Base-by-base conservation (phyloP, 192 early-diverging fungal genomes). In the Podila horticola region DNA sequence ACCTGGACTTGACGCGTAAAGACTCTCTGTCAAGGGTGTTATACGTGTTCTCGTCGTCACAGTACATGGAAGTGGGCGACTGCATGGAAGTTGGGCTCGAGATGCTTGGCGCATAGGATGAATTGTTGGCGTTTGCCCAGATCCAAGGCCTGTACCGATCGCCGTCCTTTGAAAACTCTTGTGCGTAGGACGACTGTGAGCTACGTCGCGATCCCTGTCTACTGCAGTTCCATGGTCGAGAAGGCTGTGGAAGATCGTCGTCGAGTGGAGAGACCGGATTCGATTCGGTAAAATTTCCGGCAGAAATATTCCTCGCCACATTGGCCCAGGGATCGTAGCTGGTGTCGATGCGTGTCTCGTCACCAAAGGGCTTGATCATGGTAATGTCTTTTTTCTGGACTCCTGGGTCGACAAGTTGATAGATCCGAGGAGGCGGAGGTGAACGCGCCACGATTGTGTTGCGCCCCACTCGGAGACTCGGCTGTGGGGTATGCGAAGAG, bases 391-490 rank as follows among this genome's bases (percentile, higher is more conserved):
- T 55, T n/a, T 10, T n/a, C 17, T n/a, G 20, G 8, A 55, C 17
- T 24, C 9, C 52, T 26, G 52, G 52, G 9, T 55, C 52, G 52
- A 55, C 52, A 55, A 55, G 52, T 22, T 55, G 52, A 55, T 55
- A 55, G 0, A 22, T 55, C 8, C 5, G 52, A n/a, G 52, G n/a
- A 22, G 52, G 52, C 12, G 52, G 3, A 22, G 41, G 41, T 3
- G 41, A 45, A 15, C 52, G 19, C 0, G 52, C 52, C 24, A 63
- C 60, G 29, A 64, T 64, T 0, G 75, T 67, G 62, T 67, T 71
- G n/a, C 75, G 59, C n/a, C 69, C 64, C 4, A 57, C 22, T 48
- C 63, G 52, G 28, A 20, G 5, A 5, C 30, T 24, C 30, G 41
- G 28, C 50, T 13, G 38, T 36, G 36, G 10, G 9, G 51, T 8